Percentiles rank a stretch among this genome's conserved stretches.
Conservation (phyloP, 2,329 filamentous ascomycete genomes). For the Neonectria punicea region DNA sequence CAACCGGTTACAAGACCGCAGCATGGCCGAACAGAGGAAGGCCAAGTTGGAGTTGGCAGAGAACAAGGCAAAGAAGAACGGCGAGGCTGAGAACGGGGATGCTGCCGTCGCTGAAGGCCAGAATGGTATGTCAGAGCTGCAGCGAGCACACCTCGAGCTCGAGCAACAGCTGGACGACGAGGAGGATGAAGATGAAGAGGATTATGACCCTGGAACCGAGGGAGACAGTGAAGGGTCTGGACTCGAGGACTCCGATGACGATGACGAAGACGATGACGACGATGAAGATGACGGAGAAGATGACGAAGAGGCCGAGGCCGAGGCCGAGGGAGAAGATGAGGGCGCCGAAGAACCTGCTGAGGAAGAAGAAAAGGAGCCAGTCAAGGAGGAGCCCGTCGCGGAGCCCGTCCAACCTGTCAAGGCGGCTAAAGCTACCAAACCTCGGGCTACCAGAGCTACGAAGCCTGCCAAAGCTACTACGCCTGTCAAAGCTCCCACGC, state of each 20-base stretch:
- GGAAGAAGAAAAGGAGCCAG: slow-evolving; percentile 32
- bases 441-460: not conserved
- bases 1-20: slow-evolving; percentile 71
- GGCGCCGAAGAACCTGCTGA: slow-evolving; percentile 36
- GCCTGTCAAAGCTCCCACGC: slow-evolving; percentile 2
- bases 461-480: slow-evolving; percentile 4
- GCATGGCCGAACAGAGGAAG: slow-evolving; percentile 74
- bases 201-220: slow-evolving; percentile 72
- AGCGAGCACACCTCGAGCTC: slow-evolving; percentile 60
- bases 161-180: slow-evolving; percentile 69
- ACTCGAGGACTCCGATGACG: slow-evolving; percentile 60
- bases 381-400: slow-evolving; percentile 30
- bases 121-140: slow-evolving; percentile 59
- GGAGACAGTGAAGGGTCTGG: slow-evolving; percentile 69
- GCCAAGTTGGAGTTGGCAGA: slow-evolving; percentile 71
- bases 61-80: slow-evolving; percentile 63
- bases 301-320: slow-evolving; percentile 38
- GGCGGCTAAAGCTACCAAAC: slow-evolving; percentile 12
- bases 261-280: slow-evolving; percentile 55
- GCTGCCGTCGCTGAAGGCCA: slow-evolving; percentile 42
- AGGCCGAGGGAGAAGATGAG: slow-evolving; percentile 43
- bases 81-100: slow-evolving; percentile 51
- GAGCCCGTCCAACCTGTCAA: slow-evolving; percentile 20
- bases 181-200: slow-evolving; percentile 73
- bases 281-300: slow-evolving; percentile 53